phyloP scores from a whole-genome alignment of 2,329 filamentous ascomycete species.

The Botryotinia calthae region DNA sequence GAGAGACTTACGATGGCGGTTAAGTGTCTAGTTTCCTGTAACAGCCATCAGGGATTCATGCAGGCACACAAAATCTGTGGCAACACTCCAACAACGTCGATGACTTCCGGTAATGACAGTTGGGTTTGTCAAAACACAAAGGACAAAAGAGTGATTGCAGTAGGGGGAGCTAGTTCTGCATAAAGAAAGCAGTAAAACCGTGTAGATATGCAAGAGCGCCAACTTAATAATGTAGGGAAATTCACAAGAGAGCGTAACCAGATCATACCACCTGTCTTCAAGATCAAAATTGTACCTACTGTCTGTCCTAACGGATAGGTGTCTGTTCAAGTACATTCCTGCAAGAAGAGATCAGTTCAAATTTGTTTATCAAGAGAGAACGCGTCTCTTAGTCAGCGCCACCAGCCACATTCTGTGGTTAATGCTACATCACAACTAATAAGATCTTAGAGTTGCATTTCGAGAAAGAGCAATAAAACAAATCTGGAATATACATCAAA shows the following conservation, averaged over 20 bases:
- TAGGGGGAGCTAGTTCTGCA: neutral
- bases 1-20: neutral
- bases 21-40: neutral
- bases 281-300: neutral
- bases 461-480: neutral
- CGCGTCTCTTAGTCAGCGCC: neutral
- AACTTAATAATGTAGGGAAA: neutral
- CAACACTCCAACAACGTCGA: neutral
- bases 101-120: neutral
- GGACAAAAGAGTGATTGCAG: neutral
- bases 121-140: neutral
- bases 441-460: neutral
- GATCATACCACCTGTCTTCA: neutral
- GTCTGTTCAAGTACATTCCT: neutral
- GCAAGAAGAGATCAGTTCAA: neutral
- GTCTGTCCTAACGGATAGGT: neutral
- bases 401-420: neutral
- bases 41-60: neutral
- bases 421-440: neutral
- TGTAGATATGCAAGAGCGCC: neutral
- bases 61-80: neutral
- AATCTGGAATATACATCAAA: neutral
- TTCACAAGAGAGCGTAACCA: neutral
- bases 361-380: neutral
- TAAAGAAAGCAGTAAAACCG: neutral